Base-by-base conservation (phyloP, 2,329 filamentous ascomycete species). In the Parasarocladium wereldwijsianum region DNA sequence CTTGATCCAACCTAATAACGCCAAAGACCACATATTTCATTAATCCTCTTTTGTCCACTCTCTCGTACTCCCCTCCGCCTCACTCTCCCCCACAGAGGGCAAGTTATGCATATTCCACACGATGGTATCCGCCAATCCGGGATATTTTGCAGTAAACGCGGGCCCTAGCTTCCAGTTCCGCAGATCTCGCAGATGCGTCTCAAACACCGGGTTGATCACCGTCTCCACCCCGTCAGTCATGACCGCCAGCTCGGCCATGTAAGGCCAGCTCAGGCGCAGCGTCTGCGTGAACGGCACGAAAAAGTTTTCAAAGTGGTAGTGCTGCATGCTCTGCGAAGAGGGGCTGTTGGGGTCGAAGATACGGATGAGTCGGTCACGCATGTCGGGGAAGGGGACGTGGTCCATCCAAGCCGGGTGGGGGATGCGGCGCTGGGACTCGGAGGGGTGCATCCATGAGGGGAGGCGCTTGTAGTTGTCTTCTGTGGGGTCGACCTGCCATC, bases 201-300 rank as follows among this genome's bases (percentile, higher is more conserved):
- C 82, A 48, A 93, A 93, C 0, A 83, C 80, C 0, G 84, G 84
- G 39, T 90, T 93, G 38, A 93, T 83, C 38, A 80, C 64, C 35
- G 84, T 60, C 43, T 85, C 76, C 4, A 62, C 63, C 0, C 65
- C 60, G 16, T 66, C 60, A 32, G 66, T 60, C 16, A 82, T 55
- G 16, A 93, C 58, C 20, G 75, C 71, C 40, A 85, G 76, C 0
- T 69, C 71, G 1, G 73, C 65, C 33, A 82, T 76, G 45, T 92
- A 87, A 0, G 79, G 79, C 85, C 85, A 94, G 40, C 86, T 90
- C 11, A 93, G 51, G 16, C 66, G 73, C 15, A 93, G 45, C 0
- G 76, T 85, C 1, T 66, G 70, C 1, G 81, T 90, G 49, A 76
- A 93, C 0, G 81, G 79, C 12, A 87, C 69, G 49, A 87, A 90